Conservation (phyloP, 2,329 filamentous ascomycete species). For the Annulohypoxylon truncatum region DNA sequence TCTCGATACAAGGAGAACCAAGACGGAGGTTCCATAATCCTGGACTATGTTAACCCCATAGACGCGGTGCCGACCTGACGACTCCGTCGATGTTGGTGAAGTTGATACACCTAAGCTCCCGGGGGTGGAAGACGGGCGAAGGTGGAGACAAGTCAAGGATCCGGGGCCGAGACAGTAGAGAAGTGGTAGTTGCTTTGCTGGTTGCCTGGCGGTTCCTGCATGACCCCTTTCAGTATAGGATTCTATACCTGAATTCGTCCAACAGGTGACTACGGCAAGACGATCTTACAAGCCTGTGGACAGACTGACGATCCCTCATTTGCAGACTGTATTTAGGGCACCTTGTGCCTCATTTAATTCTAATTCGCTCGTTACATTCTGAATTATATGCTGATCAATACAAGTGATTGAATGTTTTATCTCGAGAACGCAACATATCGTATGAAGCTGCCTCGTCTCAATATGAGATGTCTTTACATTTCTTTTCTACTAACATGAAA, state of each 20-base stretch:
- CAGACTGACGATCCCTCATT: slow-evolving; percentile 25
- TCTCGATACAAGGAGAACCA: slow-evolving; percentile 24
- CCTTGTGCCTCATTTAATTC: slow-evolving; percentile 23
- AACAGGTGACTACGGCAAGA: slow-evolving; percentile 11
- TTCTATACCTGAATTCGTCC: slow-evolving; percentile 26
- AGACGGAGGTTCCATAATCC: slow-evolving; percentile 25
- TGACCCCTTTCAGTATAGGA: slow-evolving; percentile 18
- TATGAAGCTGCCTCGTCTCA: not conserved
- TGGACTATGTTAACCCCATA: slow-evolving; percentile 21
- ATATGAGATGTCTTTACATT: not conserved
- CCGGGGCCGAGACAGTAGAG: slow-evolving; percentile 16
- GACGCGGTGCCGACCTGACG: slow-evolving; percentile 5
- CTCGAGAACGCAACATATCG: not conserved
- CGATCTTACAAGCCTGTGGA: slow-evolving; percentile 18
- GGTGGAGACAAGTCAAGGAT: slow-evolving; percentile 14
- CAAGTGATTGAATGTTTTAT: not conserved
- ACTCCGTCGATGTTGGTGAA: slow-evolving; percentile 17
- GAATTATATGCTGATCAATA: not conserved
- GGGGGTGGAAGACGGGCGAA: slow-evolving; percentile 19
- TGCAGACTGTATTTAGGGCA: slow-evolving; percentile 33
- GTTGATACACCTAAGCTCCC: slow-evolving; percentile 15
- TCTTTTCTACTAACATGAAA: not conserved
- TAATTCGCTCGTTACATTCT: slow-evolving; percentile 36
- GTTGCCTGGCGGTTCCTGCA: slow-evolving; percentile 17
- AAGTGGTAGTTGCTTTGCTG: slow-evolving; percentile 30